Base-by-base conservation (phyloP, 768 basidiomycete genomes). In the Mycena epipterygia region DNA sequence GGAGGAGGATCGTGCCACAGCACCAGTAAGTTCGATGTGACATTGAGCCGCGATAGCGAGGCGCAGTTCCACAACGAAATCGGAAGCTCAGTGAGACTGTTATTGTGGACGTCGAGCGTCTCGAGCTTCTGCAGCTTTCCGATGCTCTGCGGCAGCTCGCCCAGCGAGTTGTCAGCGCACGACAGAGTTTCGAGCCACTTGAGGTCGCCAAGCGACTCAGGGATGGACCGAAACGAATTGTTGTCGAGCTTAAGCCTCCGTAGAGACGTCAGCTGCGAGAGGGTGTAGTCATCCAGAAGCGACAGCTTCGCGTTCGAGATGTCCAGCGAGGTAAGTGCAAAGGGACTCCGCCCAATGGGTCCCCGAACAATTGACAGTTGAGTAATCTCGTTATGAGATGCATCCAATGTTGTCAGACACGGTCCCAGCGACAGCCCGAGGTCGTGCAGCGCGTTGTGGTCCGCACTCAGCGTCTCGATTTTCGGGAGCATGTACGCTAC, bases 121-220 rank as follows among this genome's bases (percentile, higher is more conserved):
- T 91, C 88, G 13, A 99, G 87, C 48, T 89, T 90, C 80, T 90
- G 89, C 51, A 99, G 84, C 12, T 84, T 84, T 17, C 95, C 95
- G 55, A 99, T 91, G 46, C 88, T 89, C 14, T 84, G 79, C 0
- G 98, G 98, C 0, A 99, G 86, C 19, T 86, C 81, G 63, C 89
- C 89, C 23, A 99, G 87, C 73, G 91, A 88, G 81, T 99, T 99
- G 80, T 98, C 95, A n/a, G 95, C 94, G 77, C 95, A 95, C 14
- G 93, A 93, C 9, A 99, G 87, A 0, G 82, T 84, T 74, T 91
- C 85, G 37, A 99, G 89, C 67, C 88, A 87, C 29, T 80, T 82
- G 46, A 99, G 89, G 25, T 91, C 88, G 52, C 93, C 94, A 12
- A 99, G 81, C 30, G 90, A 88, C n/a, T 96, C 91, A 0, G 97